Conservation (phyloP, 768 basidiomycete species). For the Leccinum fibrillosum region DNA sequence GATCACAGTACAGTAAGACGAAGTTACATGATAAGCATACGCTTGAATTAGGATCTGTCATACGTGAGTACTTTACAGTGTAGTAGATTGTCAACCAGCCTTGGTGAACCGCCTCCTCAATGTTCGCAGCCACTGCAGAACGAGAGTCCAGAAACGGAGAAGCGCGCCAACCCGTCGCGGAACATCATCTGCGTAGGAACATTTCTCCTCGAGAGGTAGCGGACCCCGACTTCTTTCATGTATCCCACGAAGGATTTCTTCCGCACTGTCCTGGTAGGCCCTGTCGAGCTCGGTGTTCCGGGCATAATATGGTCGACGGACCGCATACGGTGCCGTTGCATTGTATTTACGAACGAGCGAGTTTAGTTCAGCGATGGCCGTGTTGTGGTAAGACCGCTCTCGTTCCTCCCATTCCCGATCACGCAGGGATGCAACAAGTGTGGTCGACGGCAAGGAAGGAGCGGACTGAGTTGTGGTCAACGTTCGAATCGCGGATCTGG, state of each 20-base stretch:
- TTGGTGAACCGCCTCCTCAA: slow-evolving; percentile 10
- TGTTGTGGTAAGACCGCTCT: slow-evolving; percentile 65
- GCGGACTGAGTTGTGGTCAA: slow-evolving; percentile 45
- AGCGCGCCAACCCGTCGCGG: neutral
- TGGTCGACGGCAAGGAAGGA: slow-evolving; percentile 37
- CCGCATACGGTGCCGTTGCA: slow-evolving; percentile 72
- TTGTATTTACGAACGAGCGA: slow-evolving; percentile 77
- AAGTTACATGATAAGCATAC: neutral
- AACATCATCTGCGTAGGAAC: slow-evolving; percentile 6
- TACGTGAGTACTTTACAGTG: neutral
- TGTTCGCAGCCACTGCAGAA: slow-evolving; percentile 27
- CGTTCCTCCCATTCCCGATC: slow-evolving; percentile 70
- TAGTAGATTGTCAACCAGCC: slow-evolving; percentile 1
- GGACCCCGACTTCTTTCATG: slow-evolving; percentile 20
- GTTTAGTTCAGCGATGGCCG: slow-evolving; percentile 70
- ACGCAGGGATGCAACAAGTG: slow-evolving; percentile 43
- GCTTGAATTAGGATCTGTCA: neutral
- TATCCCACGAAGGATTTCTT: slow-evolving; percentile 48
- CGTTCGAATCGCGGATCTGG: slow-evolving; percentile 67
- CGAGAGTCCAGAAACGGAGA: slow-evolving; percentile 26
- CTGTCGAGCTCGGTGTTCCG: slow-evolving; percentile 56
- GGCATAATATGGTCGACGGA: slow-evolving; percentile 60
- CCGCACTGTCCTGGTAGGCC: slow-evolving; percentile 48
- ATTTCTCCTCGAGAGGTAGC: slow-evolving; percentile 1
- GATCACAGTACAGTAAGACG: neutral